Evolutionary conservation across 768 basidiomycete genomes (phyloP).

Genomic region (Sporobolomyces roseus): DNA sequence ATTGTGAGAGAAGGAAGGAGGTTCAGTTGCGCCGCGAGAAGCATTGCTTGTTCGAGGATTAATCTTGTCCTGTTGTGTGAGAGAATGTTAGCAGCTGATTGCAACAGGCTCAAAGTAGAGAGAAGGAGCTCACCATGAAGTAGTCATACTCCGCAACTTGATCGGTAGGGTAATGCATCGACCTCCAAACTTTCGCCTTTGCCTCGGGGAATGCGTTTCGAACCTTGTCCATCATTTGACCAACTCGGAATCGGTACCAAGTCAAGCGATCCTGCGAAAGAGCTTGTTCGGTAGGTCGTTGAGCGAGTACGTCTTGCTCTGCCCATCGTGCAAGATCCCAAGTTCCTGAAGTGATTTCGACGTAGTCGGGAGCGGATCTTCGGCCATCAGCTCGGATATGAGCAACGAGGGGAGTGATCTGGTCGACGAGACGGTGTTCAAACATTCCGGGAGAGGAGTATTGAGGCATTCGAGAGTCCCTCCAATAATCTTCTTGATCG

Average conservation of each 20-base stretch:
- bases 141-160: slow-evolving; percentile 44
- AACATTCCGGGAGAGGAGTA: slow-evolving; percentile 42
- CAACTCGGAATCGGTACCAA: slow-evolving; percentile 41
- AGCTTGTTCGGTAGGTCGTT: slow-evolving; percentile 24
- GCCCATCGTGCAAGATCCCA: slow-evolving; percentile 45
- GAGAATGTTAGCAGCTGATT: neutral
- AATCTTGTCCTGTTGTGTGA: slow-evolving; percentile 35
- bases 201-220: slow-evolving; percentile 38
- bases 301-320: slow-evolving; percentile 35
- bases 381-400: slow-evolving; percentile 41
- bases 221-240: slow-evolving; percentile 34
- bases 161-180: slow-evolving; percentile 38
- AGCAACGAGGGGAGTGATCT: slow-evolving; percentile 38
- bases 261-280: slow-evolving; percentile 39
- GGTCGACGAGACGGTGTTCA: slow-evolving; percentile 42
- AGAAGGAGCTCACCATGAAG: slow-evolving; percentile 39
- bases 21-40: slow-evolving; percentile 18
- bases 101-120: neutral
- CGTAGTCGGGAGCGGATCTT: slow-evolving; percentile 42
- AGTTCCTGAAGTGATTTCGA: slow-evolving; percentile 42
- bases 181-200: slow-evolving; percentile 39
- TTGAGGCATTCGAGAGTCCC: slow-evolving; percentile 34
- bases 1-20: slow-evolving; percentile 36
- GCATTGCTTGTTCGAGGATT: slow-evolving; percentile 17
- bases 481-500: slow-evolving; percentile 45